Conservation (phyloP, 805 yeast genomes). For the Ogataea nonfermentans region DNA sequence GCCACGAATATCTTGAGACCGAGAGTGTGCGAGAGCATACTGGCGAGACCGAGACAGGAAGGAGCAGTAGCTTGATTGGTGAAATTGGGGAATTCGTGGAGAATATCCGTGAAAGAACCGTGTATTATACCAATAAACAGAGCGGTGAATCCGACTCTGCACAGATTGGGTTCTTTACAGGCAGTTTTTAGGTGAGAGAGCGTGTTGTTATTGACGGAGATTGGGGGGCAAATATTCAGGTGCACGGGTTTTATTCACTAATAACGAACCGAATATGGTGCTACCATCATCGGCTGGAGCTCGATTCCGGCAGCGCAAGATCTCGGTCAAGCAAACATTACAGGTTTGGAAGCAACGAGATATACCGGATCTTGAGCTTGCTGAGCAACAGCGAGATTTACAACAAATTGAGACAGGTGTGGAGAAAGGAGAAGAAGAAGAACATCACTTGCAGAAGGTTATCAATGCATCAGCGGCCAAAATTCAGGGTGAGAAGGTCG, state of each 20-base stretch:
- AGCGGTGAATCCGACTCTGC: neutral
- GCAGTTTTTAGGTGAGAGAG: neutral
- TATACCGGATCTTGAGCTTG: slow-evolving; percentile 75
- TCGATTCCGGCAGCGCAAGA: slow-evolving; percentile 90
- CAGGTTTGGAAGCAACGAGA: slow-evolving; percentile 76
- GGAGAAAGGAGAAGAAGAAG: slow-evolving; percentile 96
- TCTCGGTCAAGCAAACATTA: slow-evolving; percentile 84
- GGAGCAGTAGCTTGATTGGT: slow-evolving; percentile 3
- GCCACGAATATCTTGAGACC: slow-evolving; percentile 8
- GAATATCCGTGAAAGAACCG: slow-evolving; percentile 1
- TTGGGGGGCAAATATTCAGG: slow-evolving; percentile 11
- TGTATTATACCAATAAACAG: slow-evolving; percentile 1
- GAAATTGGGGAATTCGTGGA: slow-evolving; percentile 4
- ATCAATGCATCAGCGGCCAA: slow-evolving; percentile 75
- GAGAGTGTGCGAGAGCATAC: slow-evolving; percentile 10
- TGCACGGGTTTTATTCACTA: slow-evolving; percentile 8
- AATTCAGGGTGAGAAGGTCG: slow-evolving; percentile 49
- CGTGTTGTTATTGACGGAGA: slow-evolving; percentile 7
- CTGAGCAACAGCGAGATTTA: slow-evolving; percentile 78
- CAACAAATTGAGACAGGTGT: slow-evolving; percentile 96
- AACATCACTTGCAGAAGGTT: slow-evolving; percentile 90
- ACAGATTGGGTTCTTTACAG: slow-evolving; percentile 2
- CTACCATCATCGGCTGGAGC: slow-evolving; percentile 49
- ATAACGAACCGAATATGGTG: slow-evolving; percentile 25
- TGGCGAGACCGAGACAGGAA: slow-evolving; percentile 8